These are phyloP conservation scores for Sporothrix pallida DNA, from an alignment of 2,329 filamentous ascomycete species.

Conservation along the genomic window DNA sequence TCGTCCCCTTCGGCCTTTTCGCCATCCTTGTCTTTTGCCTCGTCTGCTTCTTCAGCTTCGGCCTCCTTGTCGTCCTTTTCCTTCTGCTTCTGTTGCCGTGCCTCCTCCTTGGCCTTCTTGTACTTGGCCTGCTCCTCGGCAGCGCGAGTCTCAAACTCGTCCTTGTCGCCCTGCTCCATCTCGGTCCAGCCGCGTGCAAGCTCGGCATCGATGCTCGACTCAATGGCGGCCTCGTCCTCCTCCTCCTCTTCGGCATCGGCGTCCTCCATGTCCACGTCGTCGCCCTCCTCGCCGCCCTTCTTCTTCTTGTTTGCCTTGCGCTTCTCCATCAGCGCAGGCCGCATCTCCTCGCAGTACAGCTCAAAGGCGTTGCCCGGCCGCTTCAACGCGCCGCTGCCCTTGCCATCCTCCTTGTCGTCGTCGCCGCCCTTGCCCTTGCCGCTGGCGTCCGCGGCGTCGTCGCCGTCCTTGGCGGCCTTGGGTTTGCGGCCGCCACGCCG, in stretches of 20 bases:
- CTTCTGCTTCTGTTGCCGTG: constrained; percentile 36
- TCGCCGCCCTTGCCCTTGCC: constrained; percentile 44
- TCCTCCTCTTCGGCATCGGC: constrained; percentile 39
- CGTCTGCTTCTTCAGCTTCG: constrained; percentile 8
- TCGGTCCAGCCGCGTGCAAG: constrained; percentile 62
- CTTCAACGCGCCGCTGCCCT: constrained; percentile 44
- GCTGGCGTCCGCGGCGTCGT: constrained; percentile 39
- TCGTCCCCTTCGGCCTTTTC: not conserved
- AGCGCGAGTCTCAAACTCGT: constrained; percentile 55
- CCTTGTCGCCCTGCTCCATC: constrained; percentile 56
- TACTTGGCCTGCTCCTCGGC: constrained; percentile 50
- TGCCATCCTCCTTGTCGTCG: constrained; percentile 1
- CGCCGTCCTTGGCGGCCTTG: constrained; percentile 45
- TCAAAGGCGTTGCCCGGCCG: constrained; percentile 59
- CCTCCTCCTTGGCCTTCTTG: constrained; percentile 51
- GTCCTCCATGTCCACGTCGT: constrained; percentile 50
- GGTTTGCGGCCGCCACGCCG: constrained; percentile 37
- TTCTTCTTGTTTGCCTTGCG: constrained; percentile 44
- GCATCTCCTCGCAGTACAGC: constrained; percentile 59
- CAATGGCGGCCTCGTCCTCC: constrained; percentile 24
- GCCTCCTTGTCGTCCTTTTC: constrained; percentile 31
- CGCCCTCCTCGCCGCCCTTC: constrained; percentile 38
- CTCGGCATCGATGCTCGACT: constrained; percentile 57
- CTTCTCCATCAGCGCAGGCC: constrained; percentile 53
- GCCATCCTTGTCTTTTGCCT: constrained; percentile 25